These are phyloP conservation scores for Forsythia suspensa DNA, from an alignment of 257 asterid species.

Conservation along the genomic window DNA sequence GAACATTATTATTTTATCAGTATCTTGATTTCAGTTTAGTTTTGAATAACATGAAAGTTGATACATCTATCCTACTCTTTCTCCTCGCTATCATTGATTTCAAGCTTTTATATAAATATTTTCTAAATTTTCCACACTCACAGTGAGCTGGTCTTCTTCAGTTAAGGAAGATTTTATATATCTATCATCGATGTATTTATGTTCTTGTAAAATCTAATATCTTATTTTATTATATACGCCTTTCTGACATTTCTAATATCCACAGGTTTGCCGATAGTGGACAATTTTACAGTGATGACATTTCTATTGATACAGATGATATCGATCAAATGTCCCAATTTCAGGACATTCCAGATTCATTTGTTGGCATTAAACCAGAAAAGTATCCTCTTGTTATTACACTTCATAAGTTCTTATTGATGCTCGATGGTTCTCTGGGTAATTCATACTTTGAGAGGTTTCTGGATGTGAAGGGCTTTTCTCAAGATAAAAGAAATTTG, in stretches of 20 bases:
- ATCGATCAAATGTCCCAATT: constrained; percentile 50
- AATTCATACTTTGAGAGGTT: constrained; percentile 60
- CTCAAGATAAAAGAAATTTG: constrained; percentile 22
- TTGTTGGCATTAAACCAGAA: constrained; percentile 40
- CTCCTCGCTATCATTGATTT: too few species aligned
- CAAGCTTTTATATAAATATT: too few species aligned
- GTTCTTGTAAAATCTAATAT: not conserved
- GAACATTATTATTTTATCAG: not conserved
- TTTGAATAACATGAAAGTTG: not conserved
- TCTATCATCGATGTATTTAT: not conserved
- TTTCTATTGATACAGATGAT: constrained; percentile 42
- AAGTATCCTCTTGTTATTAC: constrained; percentile 69
- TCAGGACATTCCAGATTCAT: constrained; percentile 59
- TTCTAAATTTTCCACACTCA: not conserved
- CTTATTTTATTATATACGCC: not conserved
- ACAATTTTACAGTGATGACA: constrained; percentile 21
- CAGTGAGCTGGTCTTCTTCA: not conserved
- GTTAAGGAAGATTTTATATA: not conserved
- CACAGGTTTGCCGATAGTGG: constrained; percentile 46
- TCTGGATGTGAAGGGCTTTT: constrained; percentile 24
- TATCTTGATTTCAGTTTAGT: not conserved
- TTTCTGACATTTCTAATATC: constrained; percentile 5
- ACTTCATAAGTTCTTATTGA: constrained; percentile 64
- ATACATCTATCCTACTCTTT: not conserved
- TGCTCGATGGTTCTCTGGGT: constrained; percentile 67